phyloP scores from a whole-genome alignment of 371 early-diverging fungal species.

The Mucor plumbeus region DNA sequence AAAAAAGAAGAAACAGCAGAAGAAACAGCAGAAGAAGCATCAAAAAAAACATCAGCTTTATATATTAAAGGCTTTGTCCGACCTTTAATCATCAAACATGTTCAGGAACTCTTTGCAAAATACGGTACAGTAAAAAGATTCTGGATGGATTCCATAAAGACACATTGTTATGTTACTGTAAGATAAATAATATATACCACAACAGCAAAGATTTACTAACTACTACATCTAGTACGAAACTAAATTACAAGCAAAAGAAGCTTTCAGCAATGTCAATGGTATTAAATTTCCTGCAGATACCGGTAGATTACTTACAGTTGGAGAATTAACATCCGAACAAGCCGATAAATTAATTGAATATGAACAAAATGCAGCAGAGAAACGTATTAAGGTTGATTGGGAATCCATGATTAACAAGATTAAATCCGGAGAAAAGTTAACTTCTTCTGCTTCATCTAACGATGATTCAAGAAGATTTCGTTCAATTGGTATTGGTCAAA shows the following conservation, averaged over 20 bases:
- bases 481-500: slow-evolving; percentile 42
- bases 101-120: slow-evolving; percentile 66
- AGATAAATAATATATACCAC: not conserved
- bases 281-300: slow-evolving; percentile 72
- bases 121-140: slow-evolving; percentile 71
- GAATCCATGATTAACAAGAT: slow-evolving; percentile 34
- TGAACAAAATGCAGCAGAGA: slow-evolving; percentile 63
- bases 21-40: slow-evolving; percentile 16
- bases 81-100: slow-evolving; percentile 68
- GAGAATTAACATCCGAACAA: slow-evolving; percentile 60
- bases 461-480: slow-evolving; percentile 30
- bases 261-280: slow-evolving; percentile 60
- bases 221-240: slow-evolving; percentile 55
- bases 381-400: slow-evolving; percentile 48
- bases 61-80: slow-evolving; percentile 80
- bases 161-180: slow-evolving; percentile 85
- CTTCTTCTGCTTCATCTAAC: slow-evolving; percentile 17
- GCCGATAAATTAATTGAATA: slow-evolving; percentile 61
- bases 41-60: slow-evolving; percentile 41
- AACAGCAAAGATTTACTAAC: not conserved
- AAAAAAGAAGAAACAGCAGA: not conserved
- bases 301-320: slow-evolving; percentile 64
- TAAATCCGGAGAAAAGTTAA: slow-evolving; percentile 20
- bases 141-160: slow-evolving; percentile 88
- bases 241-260: slow-evolving; percentile 54